Conservation (phyloP, 2,329 filamentous ascomycete genomes). For the Didymella exigua region DNA sequence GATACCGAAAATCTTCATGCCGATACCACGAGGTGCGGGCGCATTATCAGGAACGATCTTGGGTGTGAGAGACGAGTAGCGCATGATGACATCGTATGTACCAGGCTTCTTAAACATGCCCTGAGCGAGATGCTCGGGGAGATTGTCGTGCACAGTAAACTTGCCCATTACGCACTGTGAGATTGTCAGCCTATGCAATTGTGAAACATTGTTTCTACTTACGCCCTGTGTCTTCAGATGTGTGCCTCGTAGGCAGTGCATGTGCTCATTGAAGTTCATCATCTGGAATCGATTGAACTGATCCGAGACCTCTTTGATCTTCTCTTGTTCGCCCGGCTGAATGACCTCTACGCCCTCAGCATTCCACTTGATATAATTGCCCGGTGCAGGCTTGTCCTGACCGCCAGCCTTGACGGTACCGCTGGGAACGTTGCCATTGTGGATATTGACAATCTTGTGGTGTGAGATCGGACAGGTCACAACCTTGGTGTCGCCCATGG, state of each 20-base stretch:
- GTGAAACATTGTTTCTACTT: not conserved
- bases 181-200: not conserved
- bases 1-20: slow-evolving; percentile 59
- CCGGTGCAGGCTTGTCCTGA: slow-evolving; percentile 31
- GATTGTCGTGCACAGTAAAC: slow-evolving; percentile 50
- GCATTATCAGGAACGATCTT: slow-evolving; percentile 37
- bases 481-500: slow-evolving; percentile 14
- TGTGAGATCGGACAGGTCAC: slow-evolving; percentile 29
- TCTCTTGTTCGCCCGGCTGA: slow-evolving; percentile 49
- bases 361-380: slow-evolving; percentile 52
- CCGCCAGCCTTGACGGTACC: slow-evolving; percentile 34
- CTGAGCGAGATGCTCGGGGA: slow-evolving; percentile 52
- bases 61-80: slow-evolving; percentile 35
- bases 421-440: slow-evolving; percentile 33
- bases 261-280: slow-evolving; percentile 52
- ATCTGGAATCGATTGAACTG: slow-evolving; percentile 55
- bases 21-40: slow-evolving; percentile 55
- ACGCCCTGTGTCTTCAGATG: slow-evolving; percentile 57
- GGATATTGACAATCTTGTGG: slow-evolving; percentile 35
- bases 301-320: slow-evolving; percentile 54
- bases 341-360: slow-evolving; percentile 50
- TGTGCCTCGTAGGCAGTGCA: slow-evolving; percentile 45
- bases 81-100: slow-evolving; percentile 36
- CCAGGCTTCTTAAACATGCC: slow-evolving; percentile 36
- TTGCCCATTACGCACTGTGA: slow-evolving; percentile 52